Evolutionary conservation across 805 yeast genomes (phyloP).

Genomic region (Yarrowia keelungensis): DNA sequence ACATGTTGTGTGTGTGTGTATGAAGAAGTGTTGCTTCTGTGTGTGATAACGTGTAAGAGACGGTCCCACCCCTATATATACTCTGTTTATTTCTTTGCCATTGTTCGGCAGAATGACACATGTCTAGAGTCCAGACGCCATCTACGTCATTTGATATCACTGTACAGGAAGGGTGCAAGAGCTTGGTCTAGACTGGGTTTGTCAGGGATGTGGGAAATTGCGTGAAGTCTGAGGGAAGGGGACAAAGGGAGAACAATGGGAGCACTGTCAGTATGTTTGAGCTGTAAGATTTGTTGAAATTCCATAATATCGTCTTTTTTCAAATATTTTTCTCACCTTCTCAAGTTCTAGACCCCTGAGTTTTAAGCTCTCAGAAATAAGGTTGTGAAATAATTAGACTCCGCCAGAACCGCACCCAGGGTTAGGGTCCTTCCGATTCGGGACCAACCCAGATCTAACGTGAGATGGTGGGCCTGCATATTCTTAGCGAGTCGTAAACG

Average conservation of each 20-base stretch:
- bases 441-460: slow-evolving; percentile 1
- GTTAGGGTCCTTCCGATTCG: background rate
- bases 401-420: background rate
- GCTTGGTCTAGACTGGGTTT: slow-evolving; percentile 22
- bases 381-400: background rate
- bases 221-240: background rate
- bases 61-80: background rate
- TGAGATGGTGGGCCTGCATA: slow-evolving; percentile 7
- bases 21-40: background rate
- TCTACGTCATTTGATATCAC: slow-evolving; percentile 19
- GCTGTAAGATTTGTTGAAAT: background rate
- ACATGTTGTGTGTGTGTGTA: slow-evolving; percentile 9
- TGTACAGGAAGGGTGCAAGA: slow-evolving; percentile 7
- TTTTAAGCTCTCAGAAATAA: background rate
- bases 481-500: background rate
- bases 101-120: slow-evolving; percentile 2
- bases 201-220: slow-evolving; percentile 5
- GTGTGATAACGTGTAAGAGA: background rate
- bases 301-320: background rate
- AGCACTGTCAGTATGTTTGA: no score
- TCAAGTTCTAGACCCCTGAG: background rate
- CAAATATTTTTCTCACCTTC: background rate
- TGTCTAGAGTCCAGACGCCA: background rate
- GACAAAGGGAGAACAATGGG: background rate
- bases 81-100: background rate